phyloP scores from a whole-genome alignment of 768 basidiomycete genomes.

The Sporobolomyces roseus region DNA sequence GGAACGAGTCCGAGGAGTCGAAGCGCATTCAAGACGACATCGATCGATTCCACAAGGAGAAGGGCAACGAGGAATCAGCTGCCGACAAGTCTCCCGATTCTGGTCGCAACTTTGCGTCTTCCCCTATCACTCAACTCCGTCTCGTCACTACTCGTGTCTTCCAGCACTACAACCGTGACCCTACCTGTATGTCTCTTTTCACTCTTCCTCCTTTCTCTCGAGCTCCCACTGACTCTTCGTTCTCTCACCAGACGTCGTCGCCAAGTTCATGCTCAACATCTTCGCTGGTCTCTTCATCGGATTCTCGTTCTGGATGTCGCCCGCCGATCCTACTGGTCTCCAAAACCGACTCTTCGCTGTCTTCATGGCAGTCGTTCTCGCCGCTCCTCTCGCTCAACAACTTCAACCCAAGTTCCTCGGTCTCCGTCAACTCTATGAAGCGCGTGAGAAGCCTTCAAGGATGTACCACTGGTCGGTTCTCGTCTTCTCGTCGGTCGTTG shows the following conservation, averaged over 20 bases:
- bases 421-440: slow-evolving; percentile 62
- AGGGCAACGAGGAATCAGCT: slow-evolving; percentile 20
- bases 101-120: slow-evolving; percentile 37
- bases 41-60: slow-evolving; percentile 56
- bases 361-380: slow-evolving; percentile 37
- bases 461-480: slow-evolving; percentile 61
- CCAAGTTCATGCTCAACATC: slow-evolving; percentile 39
- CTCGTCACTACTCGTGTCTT: slow-evolving; percentile 46
- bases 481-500: slow-evolving; percentile 29
- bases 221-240: background rate
- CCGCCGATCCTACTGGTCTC: slow-evolving; percentile 31
- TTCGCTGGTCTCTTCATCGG: slow-evolving; percentile 45
- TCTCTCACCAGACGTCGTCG: slow-evolving; percentile 17
- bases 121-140: slow-evolving; percentile 22
- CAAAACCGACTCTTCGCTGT: slow-evolving; percentile 42
- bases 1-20: slow-evolving; percentile 69
- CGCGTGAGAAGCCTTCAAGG: slow-evolving; percentile 62
- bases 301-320: slow-evolving; percentile 40
- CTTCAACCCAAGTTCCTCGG: slow-evolving; percentile 62
- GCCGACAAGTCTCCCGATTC: slow-evolving; percentile 41
- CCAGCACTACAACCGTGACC: slow-evolving; percentile 51
- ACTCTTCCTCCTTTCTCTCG: slow-evolving; percentile 18
- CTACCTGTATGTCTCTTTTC: slow-evolving; percentile 48
- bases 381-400: slow-evolving; percentile 61
- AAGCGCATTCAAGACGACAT: slow-evolving; percentile 53